Evolutionary conservation across 306 rosid genomes (phyloP), one percentile per base, ranked within the genome.

Genomic region (Macrotyloma uniflorum): DNA sequence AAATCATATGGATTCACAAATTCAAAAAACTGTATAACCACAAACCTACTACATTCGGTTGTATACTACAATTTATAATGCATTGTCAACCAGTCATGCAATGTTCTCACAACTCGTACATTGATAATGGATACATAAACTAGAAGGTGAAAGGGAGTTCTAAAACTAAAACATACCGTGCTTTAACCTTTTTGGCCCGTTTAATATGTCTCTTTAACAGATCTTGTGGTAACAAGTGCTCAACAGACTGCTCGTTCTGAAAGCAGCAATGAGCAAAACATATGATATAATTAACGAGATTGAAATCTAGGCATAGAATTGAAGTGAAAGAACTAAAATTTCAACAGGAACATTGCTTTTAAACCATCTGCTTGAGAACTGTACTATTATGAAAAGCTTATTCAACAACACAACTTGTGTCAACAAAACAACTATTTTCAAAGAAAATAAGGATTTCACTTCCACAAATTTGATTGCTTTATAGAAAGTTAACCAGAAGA

Each of bases 181-280:
- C 87, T 85, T 98, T 89, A 83, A 95, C 93, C 79, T 45, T 86
- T 83, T 90, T 95, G n/a, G 99, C 99, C 47, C 92, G 93, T 64
- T 70, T 83, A 79, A 93, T 79, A 78, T 95, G 99, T 40, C 81
- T 74, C 85, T 83, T 87, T 74, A 95, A 83, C 45, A 95, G 83
- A 82, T 93, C 94, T 80, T 84, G 50, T 8, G 87, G 22, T 9
- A 88, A 80, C 13, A 86, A 73, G 50, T 80, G 71, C 71, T 83
- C 85, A 70, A 88, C 65, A 51, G 91, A 84, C 77, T 83, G 78
- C 81, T 85, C 88, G 72, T 84, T 88, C 98, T 89, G 86, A 62
- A 87, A 77, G 70, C 50, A 84, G 43, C 69, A 42, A 75, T 62
- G 71, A 40, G 40, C 50, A 51, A 23, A 76, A 70, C 66, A 77